A percentile compares a stretch with the other conserved stretches of the same genome.
These are phyloP conservation scores for Allodekkera sacchari DNA, from an alignment of 805 yeast species.

Conservation along the genomic window DNA sequence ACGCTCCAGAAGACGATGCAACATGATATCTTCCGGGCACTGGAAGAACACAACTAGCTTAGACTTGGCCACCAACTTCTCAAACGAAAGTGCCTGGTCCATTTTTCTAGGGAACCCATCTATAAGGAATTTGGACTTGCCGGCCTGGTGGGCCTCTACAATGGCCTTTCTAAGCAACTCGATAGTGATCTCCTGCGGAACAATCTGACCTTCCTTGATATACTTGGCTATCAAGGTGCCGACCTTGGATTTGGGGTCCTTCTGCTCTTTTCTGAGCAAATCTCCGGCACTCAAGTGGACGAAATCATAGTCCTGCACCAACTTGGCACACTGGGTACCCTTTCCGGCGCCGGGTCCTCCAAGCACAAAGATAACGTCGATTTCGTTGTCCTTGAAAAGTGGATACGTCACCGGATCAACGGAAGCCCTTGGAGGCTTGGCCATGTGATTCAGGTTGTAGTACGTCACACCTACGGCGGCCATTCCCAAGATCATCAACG, in stretches of 20 bases:
- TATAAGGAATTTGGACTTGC: constrained; percentile 61
- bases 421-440: constrained; percentile 25
- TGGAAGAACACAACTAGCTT: constrained; percentile 68
- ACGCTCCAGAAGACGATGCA: constrained; percentile 74
- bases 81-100: constrained; percentile 97
- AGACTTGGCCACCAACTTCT: constrained; percentile 63
- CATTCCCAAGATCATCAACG: constrained; percentile 20
- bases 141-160: constrained; percentile 37
- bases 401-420: constrained; percentile 22
- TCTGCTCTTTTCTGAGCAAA: constrained; percentile 85
- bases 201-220: constrained; percentile 83
- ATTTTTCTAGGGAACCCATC: constrained; percentile 98
- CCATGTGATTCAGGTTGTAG: constrained; percentile 20
- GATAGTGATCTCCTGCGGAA: constrained; percentile 88
- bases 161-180: constrained; percentile 79
- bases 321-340: constrained; percentile 89
- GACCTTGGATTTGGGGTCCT: constrained; percentile 68
- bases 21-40: constrained; percentile 79
- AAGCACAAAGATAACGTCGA: constrained; percentile 78
- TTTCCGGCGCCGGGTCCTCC: constrained; percentile 99
- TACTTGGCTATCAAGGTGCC: constrained; percentile 80
- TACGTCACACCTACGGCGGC: constrained; percentile 26
- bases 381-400: constrained; percentile 49
- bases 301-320: constrained; percentile 74
- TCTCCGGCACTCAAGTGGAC: constrained; percentile 96